Evolutionary conservation across 768 basidiomycete genomes (phyloP).

Genomic region (Calvatia gigantea): DNA sequence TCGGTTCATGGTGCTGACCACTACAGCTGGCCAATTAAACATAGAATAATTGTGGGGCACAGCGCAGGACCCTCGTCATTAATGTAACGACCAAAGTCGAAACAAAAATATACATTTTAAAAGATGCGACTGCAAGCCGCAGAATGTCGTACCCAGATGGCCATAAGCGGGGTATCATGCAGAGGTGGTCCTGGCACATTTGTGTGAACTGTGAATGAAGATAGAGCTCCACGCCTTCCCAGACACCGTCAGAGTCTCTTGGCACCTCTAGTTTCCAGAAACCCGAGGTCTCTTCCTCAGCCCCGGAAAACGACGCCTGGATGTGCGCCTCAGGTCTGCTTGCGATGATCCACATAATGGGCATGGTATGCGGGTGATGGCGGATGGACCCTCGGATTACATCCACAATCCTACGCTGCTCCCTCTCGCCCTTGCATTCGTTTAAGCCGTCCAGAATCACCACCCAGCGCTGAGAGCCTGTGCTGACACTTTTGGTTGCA

Average conservation of each 20-base stretch:
- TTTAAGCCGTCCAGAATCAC: neutral
- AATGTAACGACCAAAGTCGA: neutral
- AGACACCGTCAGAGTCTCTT: neutral
- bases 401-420: neutral
- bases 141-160: neutral
- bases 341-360: conserved; percentile 1
- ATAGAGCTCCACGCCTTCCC: neutral
- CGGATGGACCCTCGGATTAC: neutral
- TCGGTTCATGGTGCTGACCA: neutral
- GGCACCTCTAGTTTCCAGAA: neutral
- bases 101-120: neutral
- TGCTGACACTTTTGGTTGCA: neutral
- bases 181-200: neutral
- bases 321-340: neutral
- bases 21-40: neutral
- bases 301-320: neutral
- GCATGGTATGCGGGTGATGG: neutral
- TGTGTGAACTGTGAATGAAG: neutral
- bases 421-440: neutral
- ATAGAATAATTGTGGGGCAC: neutral
- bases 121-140: neutral
- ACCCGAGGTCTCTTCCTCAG: neutral
- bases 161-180: neutral
- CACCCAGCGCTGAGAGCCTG: neutral
- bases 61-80: neutral